Evolutionary conservation across 2,329 filamentous ascomycete genomes (phyloP), one percentile per base, ranked within the genome.

Genomic region (Uncinocarpus reesii): DNA sequence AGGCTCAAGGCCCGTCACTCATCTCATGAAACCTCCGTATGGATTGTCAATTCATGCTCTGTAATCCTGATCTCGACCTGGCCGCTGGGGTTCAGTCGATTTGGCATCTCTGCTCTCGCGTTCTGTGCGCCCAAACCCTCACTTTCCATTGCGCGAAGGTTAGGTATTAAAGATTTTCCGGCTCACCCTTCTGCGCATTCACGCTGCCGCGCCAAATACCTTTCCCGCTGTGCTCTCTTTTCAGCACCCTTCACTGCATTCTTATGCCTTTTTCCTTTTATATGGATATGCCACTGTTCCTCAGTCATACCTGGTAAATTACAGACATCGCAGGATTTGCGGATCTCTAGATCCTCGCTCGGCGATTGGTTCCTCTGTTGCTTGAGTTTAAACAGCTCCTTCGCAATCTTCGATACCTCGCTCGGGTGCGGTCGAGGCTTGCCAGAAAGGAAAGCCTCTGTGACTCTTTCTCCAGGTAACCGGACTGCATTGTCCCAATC

Each of bases 261-360:
- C 49, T 77, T 76, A 56, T 86, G 80, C 2, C 67, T 63, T 31
- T 73, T 68, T 49, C 78, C 78, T 44, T 70, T 70, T 8, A 77
- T 58, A 60, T 83, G 80, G 29, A 70, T 60, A 16, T 66, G 61
- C 78, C 79, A 83, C 34, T 40, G 29, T 31, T 45, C 45, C 34
- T 49, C 42, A 16, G 40, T 48, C 29, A 75, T 71, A 50, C 75
- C 68, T 1, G 72, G 74, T 42, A 72, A 75, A 13, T 71, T 69
- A 60, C 92, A 98, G 0, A 80, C 55, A 2, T 86, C 80, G 59
- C 92, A 98, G 15, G 58, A 60, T 26, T 62, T 61, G 31, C 74
- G 76, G 52, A 72, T 71, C 60, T 63, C 72, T 76, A 1, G 69
- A 70, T 6, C 65, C 61, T 26, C 67, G 59, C 43, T 70, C 59